Percentiles rank a stretch among this genome's conserved stretches.
phyloP scores from a whole-genome alignment of 176 grass and related monocot genomes.

The Oryza australiensis region DNA sequence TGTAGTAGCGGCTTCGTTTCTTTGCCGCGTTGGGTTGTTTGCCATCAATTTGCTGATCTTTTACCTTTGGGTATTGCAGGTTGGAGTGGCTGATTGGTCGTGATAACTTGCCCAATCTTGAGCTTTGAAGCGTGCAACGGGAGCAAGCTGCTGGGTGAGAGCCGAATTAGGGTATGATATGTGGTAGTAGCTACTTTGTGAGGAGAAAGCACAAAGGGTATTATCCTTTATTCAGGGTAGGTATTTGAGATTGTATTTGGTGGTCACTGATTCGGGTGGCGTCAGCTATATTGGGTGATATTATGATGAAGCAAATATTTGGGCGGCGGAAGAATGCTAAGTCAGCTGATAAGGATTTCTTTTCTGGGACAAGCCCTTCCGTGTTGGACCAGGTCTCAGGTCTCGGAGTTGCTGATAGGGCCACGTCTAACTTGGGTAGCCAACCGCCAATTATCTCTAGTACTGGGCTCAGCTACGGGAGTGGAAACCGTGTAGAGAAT shows the following conservation, averaged over 20 bases:
- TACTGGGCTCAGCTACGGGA: slow-evolving; percentile 5
- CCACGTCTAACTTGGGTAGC: neutral
- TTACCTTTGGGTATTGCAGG: neutral
- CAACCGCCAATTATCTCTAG: neutral
- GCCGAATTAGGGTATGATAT: neutral
- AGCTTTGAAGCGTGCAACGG: neutral
- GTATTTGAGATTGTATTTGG: slow-evolving; percentile 5
- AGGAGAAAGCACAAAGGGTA: neutral
- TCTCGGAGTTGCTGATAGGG: slow-evolving; percentile 2
- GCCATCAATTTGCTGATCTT: neutral
- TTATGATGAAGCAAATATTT: slow-evolving; percentile 49
- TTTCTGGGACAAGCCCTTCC: slow-evolving; percentile 2
- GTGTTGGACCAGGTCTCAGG: slow-evolving; percentile 2
- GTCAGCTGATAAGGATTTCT: slow-evolving; percentile 17
- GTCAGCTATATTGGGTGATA: slow-evolving; percentile 11
- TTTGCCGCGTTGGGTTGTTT: neutral
- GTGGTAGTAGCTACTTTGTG: neutral
- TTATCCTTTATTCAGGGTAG: neutral
- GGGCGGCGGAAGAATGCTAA: slow-evolving; percentile 34
- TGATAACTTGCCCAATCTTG: neutral
- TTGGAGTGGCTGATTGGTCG: slow-evolving; percentile 6
- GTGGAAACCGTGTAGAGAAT: slow-evolving; percentile 6
- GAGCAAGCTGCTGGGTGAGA: neutral
- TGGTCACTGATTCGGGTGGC: neutral
- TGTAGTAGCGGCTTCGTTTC: neutral